Evolutionary conservation across 208 protist species (phyloP).

Genomic region (Leishmania guyanensis): DNA sequence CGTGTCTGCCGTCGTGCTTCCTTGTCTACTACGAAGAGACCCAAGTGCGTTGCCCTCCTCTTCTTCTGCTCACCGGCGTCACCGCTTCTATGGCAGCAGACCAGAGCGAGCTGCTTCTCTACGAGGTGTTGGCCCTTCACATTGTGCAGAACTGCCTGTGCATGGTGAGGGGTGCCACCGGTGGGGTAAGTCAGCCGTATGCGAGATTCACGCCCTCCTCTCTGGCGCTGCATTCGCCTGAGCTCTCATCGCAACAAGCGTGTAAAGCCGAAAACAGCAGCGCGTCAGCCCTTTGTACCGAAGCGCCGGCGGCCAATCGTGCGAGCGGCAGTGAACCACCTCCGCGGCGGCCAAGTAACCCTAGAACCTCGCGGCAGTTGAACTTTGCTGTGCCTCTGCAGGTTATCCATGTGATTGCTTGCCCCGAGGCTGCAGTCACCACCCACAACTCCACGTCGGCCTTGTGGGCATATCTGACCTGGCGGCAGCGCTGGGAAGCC

Average conservation of each 20-base stretch:
- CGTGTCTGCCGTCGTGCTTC: slow-evolving; percentile 9
- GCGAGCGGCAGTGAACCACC: not conserved
- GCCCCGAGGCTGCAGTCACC: not conserved
- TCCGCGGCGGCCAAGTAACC: not conserved
- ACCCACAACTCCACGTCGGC: not conserved
- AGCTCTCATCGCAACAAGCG: not conserved
- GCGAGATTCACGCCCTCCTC: not conserved
- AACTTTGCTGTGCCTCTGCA: slow-evolving; percentile 15
- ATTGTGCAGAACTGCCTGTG: slow-evolving; percentile 23
- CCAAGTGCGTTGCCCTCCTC: slow-evolving; percentile 13
- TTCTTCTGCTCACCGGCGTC: slow-evolving; percentile 21
- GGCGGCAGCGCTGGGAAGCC: slow-evolving; percentile 29
- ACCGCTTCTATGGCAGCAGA: not conserved
- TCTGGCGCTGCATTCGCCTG: not conserved
- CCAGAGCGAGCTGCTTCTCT: slow-evolving; percentile 10
- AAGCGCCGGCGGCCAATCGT: not conserved
- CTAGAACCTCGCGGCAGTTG: slow-evolving; percentile 2
- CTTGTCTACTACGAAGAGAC: slow-evolving; percentile 18
- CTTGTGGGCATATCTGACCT: slow-evolving; percentile 24
- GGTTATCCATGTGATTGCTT: slow-evolving; percentile 18
- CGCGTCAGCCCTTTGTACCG: not conserved
- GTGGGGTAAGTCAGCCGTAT: not conserved
- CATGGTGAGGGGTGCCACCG: slow-evolving; percentile 1
- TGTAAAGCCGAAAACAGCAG: not conserved
- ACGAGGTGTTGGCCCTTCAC: slow-evolving; percentile 26